Evolutionary conservation across 352 stramenopile species (phyloP), one percentile per base, ranked within the genome.

Genomic region (Pythium phragmiticola): DNA sequence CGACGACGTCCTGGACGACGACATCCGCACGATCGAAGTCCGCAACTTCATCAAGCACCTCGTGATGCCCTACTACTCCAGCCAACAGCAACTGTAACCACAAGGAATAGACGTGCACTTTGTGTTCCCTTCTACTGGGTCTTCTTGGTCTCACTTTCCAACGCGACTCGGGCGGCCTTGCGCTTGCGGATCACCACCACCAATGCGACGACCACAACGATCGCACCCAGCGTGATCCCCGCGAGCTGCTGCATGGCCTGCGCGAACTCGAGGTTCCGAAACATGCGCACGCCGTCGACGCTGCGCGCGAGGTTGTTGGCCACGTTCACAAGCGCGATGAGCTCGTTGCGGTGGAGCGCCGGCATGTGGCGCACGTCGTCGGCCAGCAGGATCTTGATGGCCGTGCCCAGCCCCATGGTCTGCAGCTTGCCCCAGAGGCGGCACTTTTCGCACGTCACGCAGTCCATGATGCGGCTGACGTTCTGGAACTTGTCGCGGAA

Each of bases 401-500:
- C 95, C 7, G 96, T 98, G 30, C 97, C 97, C 52, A 99, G 84
- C 39, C 97, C 97, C 70, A 99, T 82, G 53, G 98, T 98, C 64
- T 98, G 92, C 56, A 99, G 78, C 77, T 99, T 99, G 16, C 97
- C 97, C 86, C 98, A 98, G 3, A 99, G 78, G 11, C 97, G 97
- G 76, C 97, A 99, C 73, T 98, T 98, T 64, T 99, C 96, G 75
- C 97, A 99, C 52, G 96, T 97, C 36, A 99, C 97, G 74, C 97
- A 99, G 78, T 99, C 96, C 78, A 99, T 96, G 72, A 99, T 99
- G 54, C 86, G 89, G 21, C 80, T 97, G 58, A 99, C 94, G 76
- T 99, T 99, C 63, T 98, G 92, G 77, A 99, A 99, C 59, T 98
- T 98, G 49, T 77, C 74, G 28, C 75, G 81, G 65, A 96, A 94